Conservation (phyloP, 2,329 filamentous ascomycete genomes). For the Penicillium sp. region DNA sequence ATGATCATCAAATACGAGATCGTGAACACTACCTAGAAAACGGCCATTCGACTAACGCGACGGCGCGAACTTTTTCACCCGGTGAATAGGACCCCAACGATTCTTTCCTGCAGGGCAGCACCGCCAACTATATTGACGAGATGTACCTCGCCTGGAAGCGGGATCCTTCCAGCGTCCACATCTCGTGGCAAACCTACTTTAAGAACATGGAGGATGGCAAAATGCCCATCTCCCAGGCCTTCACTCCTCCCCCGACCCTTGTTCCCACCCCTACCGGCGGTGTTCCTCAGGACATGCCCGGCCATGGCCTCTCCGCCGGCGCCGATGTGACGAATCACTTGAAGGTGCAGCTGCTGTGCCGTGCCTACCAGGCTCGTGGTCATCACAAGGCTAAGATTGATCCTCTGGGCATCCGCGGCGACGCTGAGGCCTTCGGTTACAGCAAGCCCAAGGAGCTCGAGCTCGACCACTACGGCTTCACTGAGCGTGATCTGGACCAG, state of each 20-base stretch:
- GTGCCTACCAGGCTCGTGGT: slow-evolving; percentile 95
- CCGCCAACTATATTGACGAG: slow-evolving; percentile 98
- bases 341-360: slow-evolving; percentile 95
- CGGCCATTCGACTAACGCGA: slow-evolving; percentile 31
- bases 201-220: slow-evolving; percentile 98
- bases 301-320: slow-evolving; percentile 68
- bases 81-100: slow-evolving; percentile 75
- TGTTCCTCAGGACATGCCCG: slow-evolving; percentile 72
- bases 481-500: slow-evolving; percentile 87
- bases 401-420: slow-evolving; percentile 87
- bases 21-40: neutral
- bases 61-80: slow-evolving; percentile 24
- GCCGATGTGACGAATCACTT: slow-evolving; percentile 92
- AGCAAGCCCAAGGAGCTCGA: slow-evolving; percentile 89
- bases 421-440: slow-evolving; percentile 81
- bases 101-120: slow-evolving; percentile 94
- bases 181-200: slow-evolving; percentile 99
- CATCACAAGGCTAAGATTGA: slow-evolving; percentile 99
- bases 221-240: slow-evolving; percentile 97
- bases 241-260: slow-evolving; percentile 91
- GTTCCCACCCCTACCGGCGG: slow-evolving; percentile 80
- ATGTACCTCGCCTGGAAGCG: slow-evolving; percentile 99
- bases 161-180: slow-evolving; percentile 89
- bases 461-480: slow-evolving; percentile 93
- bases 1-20: slow-evolving; percentile 12